Base-by-base conservation (phyloP, 169 alveolate genomes). In the Toxoplasma gondii region DNA sequence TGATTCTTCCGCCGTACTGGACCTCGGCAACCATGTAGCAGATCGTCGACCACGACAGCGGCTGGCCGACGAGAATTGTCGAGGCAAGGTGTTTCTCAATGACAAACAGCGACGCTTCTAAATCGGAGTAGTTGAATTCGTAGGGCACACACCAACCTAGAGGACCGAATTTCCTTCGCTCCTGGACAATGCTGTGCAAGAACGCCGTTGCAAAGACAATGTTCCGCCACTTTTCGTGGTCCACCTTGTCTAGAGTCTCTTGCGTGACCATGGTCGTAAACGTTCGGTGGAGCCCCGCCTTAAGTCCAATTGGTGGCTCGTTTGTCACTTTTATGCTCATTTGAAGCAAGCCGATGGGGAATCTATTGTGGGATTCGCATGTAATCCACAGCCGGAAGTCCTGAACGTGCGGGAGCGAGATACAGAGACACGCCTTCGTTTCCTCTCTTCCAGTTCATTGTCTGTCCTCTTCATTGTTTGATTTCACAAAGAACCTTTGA, bases 71-170 rank as follows among this genome's bases (percentile, higher is more conserved):
- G 45, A 98, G 95, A 49, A 98, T 94, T 58, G 98, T 97, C 86
- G 98, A 97, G n/a, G 98, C 97, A 82, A 98, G 96, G 95, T 99
- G 99, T 96, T 98, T 98, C 94, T 99, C 99, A 87, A 99, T 97
- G 96, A 98, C 98, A 70, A 97, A 93, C 41, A 98, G 97, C 34
- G 99, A 98, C 24, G 99, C 99, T 95, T 98, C 99, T 80, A 99
- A 97, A 95, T 99, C 99, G 17, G 99, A 98, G 96, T 97, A 98
- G 96, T 98, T 99, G 97, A 98, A 99, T 96, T 99, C 99, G 94
- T 99, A 99, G 49, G 99, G 99, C 69, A 99, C 98, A 97, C 99
- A 99, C 99, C 99, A 99, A 69, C 99, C 99, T 45, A 99, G 83
- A 34, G 87, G 84, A 67, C 99, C 99, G 97, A 98, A 99, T 96